phyloP scores from a whole-genome alignment of 2,329 filamentous ascomycete species.

The Penicillium concentricum region DNA sequence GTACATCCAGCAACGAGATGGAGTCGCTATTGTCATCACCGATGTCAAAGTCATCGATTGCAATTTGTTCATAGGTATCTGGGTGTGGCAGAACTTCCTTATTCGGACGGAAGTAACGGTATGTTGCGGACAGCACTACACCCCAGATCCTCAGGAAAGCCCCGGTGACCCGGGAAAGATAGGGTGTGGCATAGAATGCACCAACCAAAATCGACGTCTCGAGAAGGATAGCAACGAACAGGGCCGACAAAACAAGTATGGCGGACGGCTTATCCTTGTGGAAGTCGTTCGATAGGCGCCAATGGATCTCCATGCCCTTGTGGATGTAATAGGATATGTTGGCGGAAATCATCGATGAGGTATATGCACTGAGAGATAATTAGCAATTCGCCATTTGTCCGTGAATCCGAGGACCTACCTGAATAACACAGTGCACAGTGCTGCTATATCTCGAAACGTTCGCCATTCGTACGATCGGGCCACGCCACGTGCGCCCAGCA shows the following conservation, averaged over 20 bases:
- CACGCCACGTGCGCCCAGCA: conserved; percentile 12
- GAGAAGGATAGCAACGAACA: conserved; percentile 13
- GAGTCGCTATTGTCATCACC: conserved; percentile 14
- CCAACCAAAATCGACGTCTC: conserved; percentile 6
- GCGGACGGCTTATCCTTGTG: conserved; percentile 10
- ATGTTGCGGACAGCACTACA: conserved; percentile 2
- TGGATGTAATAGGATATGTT: conserved; percentile 22
- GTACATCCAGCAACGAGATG: background rate
- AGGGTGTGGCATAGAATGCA: conserved; percentile 15
- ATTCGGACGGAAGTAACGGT: conserved; percentile 1
- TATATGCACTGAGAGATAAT: conserved; percentile 5
- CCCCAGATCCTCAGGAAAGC: conserved; percentile 11
- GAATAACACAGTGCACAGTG: conserved; percentile 2
- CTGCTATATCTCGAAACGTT: conserved; percentile 4
- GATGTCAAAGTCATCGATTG: conserved; percentile 17
- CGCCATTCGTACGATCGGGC: conserved; percentile 12
- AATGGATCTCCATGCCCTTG: conserved; percentile 25
- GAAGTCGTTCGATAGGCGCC: conserved; percentile 18
- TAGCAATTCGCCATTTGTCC: background rate
- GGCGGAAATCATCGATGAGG: conserved; percentile 17
- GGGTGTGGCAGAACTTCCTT: conserved; percentile 12
- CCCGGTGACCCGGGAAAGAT: conserved; percentile 8
- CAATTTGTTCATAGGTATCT: conserved; percentile 17
- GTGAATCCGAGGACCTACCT: background rate
- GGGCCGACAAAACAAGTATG: conserved; percentile 13